Evolutionary conservation across 140 eudicot species (phyloP), one percentile per base, ranked within the genome.

Genomic region (Stevia rebaudiana): DNA sequence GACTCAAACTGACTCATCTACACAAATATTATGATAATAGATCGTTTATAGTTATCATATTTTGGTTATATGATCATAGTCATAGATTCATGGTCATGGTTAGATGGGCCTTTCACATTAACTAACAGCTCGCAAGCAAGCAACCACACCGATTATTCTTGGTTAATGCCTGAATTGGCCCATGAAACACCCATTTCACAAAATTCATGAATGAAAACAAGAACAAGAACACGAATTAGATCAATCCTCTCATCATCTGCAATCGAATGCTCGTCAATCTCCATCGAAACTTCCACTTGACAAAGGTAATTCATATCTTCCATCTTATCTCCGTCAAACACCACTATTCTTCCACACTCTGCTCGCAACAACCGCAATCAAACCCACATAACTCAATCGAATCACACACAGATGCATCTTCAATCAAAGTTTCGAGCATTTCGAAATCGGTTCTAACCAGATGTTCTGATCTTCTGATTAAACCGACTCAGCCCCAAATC

Each of bases 191-290:
- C n/a, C n/a, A n/a, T n/a, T n/a, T n/a, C 4, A 15, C 19, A 63
- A 61, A 50, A 53, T 53, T 61, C 75, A 76, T 69, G 19, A 69
- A 72, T 68, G 67, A 16, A 10, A 31, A 28, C 15, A 3, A 39
- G 21, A 31, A 59, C 49, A 39, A 39, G 36, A 59, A 53, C 63
- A 28, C 44, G 18, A 17, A 22, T 28, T 13, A 11, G 9, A 10
- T 13, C 50, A 65, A 5, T 46, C 51, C 54, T 56, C 51, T 21
- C 58, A 5, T 46, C 51, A 47, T 56, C 51, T 21, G 36, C 81
- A 40, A 39, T 56, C 80, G 83, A 66, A 74, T 79, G 86, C 70
- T 72, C 65, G 74, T 61, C 25, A 35, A 11, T 64, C 71, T 81
- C 73, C 64, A 44, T 4, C 70, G 58, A 28, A 65, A 35, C 25